Evolutionary conservation across 2,329 filamentous ascomycete species (phyloP), one percentile per base, ranked within the genome.

Genomic region (Botrytis fabae): DNA sequence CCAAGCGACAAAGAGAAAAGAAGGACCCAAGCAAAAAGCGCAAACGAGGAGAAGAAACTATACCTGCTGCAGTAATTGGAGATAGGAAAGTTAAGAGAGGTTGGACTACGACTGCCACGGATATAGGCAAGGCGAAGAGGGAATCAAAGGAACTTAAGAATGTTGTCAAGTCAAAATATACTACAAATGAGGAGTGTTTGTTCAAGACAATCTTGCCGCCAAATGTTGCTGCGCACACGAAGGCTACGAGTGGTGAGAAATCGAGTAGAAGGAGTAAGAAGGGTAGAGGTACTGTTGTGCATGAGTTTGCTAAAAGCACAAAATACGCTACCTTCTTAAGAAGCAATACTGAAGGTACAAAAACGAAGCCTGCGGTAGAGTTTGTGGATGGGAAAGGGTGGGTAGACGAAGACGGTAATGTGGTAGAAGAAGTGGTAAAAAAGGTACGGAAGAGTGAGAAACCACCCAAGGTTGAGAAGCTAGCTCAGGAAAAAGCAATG

Each of bases 351-450:
- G 81, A 83, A 1, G 83, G 82, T 1, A 82, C 83, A 2, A 82
- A 81, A 16, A 81, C 82, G 25, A 85, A 86, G 64, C 81, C 85
- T n/a, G 85, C 86, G 57, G 82, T 85, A 4, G 90, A 91, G 72
- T 98, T 91, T 80, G 88, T 96, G 59, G 92, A 97, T 71, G 94
- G 92, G 35, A 91, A 92, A 79, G 95, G 95, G 1, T 98, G 96
- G 95, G 87, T 97, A 0, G 92, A 97, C 78, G 88, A 90, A 75
- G 85, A 91, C 25, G 95, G 95, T 9, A 89, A 91, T 72, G 84
- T 98, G 1, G 88, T 97, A 3, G 93, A 97, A 81, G 82, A 82
- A 69, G 77, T 74, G 20, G 57, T 75, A 5, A 77, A 73, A 48
- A 78, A 81, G 72, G 48, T 51, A n/a, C 63, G 59, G 51, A 72